Percentiles rank a stretch among this genome's conserved stretches.
These are phyloP conservation scores for Pterocarpus santalinus DNA, from an alignment of 306 rosid species.

Conservation along the genomic window DNA sequence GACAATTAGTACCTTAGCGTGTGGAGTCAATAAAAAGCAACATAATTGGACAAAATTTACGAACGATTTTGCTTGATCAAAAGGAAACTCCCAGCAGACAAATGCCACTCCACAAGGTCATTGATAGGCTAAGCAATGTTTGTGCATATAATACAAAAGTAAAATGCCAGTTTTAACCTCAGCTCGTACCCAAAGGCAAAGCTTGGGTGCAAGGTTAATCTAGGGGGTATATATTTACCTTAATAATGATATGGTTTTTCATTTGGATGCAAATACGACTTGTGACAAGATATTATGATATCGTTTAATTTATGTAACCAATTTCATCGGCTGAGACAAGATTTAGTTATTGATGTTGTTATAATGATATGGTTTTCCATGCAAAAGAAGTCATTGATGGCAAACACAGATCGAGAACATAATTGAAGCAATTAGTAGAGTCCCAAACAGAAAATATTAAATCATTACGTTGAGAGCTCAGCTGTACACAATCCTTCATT, in stretches of 20 bases:
- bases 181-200: not conserved
- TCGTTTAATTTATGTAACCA: too few species aligned
- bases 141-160: too few species aligned
- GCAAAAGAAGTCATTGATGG: slow-evolving; percentile 6
- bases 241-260: not conserved
- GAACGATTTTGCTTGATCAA: slow-evolving; percentile 10
- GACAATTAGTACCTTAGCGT: not conserved
- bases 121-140: too few species aligned
- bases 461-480: not conserved
- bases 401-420: not conserved
- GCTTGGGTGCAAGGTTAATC: not conserved
- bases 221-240: too few species aligned
- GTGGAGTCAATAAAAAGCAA: slow-evolving; percentile 41
- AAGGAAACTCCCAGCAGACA: slow-evolving; percentile 11
- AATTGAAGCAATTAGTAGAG: not conserved
- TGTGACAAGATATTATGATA: too few species aligned
- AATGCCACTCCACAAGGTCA: not conserved
- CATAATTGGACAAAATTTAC: slow-evolving; percentile 36
- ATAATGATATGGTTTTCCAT: not conserved
- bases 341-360: too few species aligned
- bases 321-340: too few species aligned
- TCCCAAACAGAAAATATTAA: not conserved
- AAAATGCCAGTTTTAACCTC: not conserved
- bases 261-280: too few species aligned
- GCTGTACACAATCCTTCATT: not conserved